Base-by-base conservation (phyloP, 345 rosid species). In the Eucalyptus urophylla region DNA sequence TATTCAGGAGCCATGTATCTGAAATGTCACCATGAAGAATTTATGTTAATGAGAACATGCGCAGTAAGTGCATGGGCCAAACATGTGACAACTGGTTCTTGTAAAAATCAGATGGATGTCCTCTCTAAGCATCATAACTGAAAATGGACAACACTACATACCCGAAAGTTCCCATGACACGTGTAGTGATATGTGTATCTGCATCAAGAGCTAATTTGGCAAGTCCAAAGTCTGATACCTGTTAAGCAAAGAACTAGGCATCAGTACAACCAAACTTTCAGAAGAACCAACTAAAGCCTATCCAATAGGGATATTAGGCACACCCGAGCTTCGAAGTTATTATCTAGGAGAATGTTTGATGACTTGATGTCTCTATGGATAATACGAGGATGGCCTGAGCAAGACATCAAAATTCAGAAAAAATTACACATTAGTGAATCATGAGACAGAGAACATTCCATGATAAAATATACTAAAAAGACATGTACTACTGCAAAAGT, bases 91-190 rank as follows among this genome's bases (percentile, higher is more conserved):
- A 21, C 24, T 37, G 27, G 83, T 37, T 76, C 27, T 76, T 14
- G 13, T 76, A 76, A 76, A 37, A 37, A 44, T 76, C 83, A 37
- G 47, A 37, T 76, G 12, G 47, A 37, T 37, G 83, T 76, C 45
- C 25, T 76, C 83, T 76, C 45, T 76, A 76, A 37, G 47, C 7
- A 21, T 37, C 83, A 33, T 21, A 33, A 44, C 47, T 5, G 29
- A 43, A 53, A 11, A 17, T 40, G 17, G 51, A 56, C 22, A 62
- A 87, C 44, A 27, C 47, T 88, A 86, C 94, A 89, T 93, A 97
- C 99, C 99, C 99, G 58, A 97, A 97, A 87, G 99, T 97, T 92
- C 99, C 99, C 98, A 97, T 97, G 87, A 97, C 99, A 5, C 99
- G 97, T 21, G 99, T 97, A 58, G 99, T 95, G 87, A 97, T 89